Conservation (phyloP, 139 green algal genomes). For the Gonium pectorale region DNA sequence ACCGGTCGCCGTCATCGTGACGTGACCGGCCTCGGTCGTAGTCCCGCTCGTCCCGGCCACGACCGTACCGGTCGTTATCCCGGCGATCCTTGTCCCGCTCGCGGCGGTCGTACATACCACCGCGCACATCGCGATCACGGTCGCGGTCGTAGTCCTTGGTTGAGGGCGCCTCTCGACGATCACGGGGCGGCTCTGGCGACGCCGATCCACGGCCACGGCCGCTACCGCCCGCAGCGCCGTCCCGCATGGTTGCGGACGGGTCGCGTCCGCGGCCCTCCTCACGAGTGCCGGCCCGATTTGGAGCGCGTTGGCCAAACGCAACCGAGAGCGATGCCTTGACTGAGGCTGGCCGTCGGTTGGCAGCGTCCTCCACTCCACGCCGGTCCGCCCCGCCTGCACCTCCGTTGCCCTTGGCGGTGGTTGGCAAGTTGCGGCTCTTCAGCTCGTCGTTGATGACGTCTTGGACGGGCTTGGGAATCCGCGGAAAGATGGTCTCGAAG, state of each 20-base stretch:
- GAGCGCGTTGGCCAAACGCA: conserved; percentile 92
- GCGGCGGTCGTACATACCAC: conserved; percentile 1
- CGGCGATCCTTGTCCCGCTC: background rate
- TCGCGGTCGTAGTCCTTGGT: conserved; percentile 19
- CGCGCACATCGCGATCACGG: conserved; percentile 22
- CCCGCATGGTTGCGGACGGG: conserved; percentile 23
- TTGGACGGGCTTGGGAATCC: conserved; percentile 90
- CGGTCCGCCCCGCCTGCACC: conserved; percentile 81
- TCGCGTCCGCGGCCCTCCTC: conserved; percentile 74
- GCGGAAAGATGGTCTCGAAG: conserved; percentile 97
- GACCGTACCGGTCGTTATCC: background rate
- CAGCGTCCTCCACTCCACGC: conserved; percentile 78
- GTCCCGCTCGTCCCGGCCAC: conserved; percentile 34
- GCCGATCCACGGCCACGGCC: conserved; percentile 22
- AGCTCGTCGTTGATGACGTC: conserved; percentile 83
- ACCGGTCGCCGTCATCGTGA: background rate
- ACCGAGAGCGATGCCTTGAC: conserved; percentile 94
- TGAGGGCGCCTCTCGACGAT: conserved; percentile 4
- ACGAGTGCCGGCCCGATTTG: conserved; percentile 81
- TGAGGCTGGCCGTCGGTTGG: conserved; percentile 81
- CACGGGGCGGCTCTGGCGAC: conserved; percentile 4
- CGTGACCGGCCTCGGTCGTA: background rate
- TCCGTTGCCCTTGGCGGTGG: conserved; percentile 82
- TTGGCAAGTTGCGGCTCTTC: conserved; percentile 74
- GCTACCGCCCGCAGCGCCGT: background rate